Evolutionary conservation across 2,329 filamentous ascomycete species (phyloP), one percentile per base, ranked within the genome.

Genomic region (Cercospora janseana): DNA sequence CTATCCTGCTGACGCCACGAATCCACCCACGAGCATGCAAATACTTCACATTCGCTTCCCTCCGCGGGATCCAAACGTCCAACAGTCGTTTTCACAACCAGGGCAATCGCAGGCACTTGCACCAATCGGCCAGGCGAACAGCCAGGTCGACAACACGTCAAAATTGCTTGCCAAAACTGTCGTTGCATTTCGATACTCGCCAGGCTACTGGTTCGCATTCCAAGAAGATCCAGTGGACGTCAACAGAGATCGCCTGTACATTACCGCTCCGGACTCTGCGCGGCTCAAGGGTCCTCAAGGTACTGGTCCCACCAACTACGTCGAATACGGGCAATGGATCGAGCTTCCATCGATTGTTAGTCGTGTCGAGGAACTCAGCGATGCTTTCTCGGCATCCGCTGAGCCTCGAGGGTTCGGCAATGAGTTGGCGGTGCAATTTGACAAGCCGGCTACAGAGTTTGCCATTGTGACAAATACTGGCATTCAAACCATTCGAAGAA

Each of bases 11-110:
- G 79, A 79, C 16, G 76, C 80, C 15, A 78, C 80, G 6, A 84
- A 78, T 51, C 83, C 87, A 0, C 91, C 93, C 0, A 91, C 88
- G 61, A 96, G 89, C 70, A 96, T 98, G 89, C 91, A 96, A 69
- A 83, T 96, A n/a, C 87, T 94, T 60, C 93, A 95, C 64, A 88
- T 98, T 69, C 94, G 93, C 66, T 95, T 95, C 52, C 93, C 94
- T 1, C 93, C 93, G 0, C 69, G 74, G 29, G 63, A 67, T 35
- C 59, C 60, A 5, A 52, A 54, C 20, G 51, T 55, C 16, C 48
- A 54, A 18, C 49, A 53, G 20, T 28, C 52, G 34, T 31, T 28
- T 3, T 49, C 56, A 9, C 16, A 34, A 5, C 28, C 41, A 24
- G 26, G 54, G 4, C 60, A 62, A 27, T 52, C 44, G 9, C 41